Evolutionary conservation across 441 rosid species (phyloP), one percentile per base, ranked within the genome.

Genomic region (Iberis amara): DNA sequence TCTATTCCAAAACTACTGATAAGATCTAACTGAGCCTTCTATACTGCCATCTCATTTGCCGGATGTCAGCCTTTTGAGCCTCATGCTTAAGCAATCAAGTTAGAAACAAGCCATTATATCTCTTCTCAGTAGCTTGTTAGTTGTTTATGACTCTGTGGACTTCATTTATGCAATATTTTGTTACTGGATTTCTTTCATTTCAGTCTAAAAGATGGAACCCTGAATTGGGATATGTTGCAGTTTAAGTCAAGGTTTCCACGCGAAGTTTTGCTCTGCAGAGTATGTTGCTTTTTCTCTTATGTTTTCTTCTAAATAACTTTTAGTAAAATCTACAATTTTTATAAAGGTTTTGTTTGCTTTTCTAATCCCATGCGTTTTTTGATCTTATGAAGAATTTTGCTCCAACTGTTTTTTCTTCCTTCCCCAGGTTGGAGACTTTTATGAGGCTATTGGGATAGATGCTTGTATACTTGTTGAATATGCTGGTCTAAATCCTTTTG

Each of bases 401-500:
- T 51, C 38, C 54, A 51, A 23, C 6, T 3, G 14, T 45, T 3
- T n/a, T 43, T 21, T 15, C 33, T n/a, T 33, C 21, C 52, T 55
- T 38, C n/a, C n/a, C n/a, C 79, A 92, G 97, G 99, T 92, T 27
- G 99, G 99, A 31, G 99, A 92, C 8, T 89, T 92, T 71, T 92
- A 89, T 71, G 99, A 92, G 71, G 85, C 99, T 55, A 72, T 92
- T 49, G 99, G 99, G 49, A 82, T 92, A 60, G 99, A 92, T 82
- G 97, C 97, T 28, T 92, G 99, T 61, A 68, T 92, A 68, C 95
- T 92, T 27, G 99, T 89, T 51, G 99, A 92, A 70, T 81, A 77
- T 71, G 99, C 97, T 73, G 99, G 99, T 71, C 61, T 92, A 45
- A 92, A 92, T 77, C 99, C 99, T 47, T 89, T 89, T 73, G 99